Evolutionary conservation across 2,329 filamentous ascomycete genomes (phyloP), one percentile per base, ranked within the genome.

Genomic region (Fusarium mangiferae): DNA sequence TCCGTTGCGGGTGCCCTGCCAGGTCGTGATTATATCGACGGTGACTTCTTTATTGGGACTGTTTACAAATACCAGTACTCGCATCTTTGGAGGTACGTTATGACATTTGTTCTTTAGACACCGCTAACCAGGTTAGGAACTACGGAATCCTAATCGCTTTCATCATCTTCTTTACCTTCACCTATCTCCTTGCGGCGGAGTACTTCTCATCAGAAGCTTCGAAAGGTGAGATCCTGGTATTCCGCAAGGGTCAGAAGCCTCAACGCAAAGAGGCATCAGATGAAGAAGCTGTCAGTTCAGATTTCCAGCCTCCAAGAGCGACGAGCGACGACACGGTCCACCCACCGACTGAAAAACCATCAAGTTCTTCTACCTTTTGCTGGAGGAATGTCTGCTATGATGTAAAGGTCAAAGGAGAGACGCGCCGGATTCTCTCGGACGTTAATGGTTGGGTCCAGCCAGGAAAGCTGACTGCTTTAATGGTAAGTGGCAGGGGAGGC

Each of bases 401-500:
- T 69, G 92, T 94, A 76, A 88, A 90, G 74, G 91, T 93, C 78
- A 79, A 80, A 41, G 92, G 92, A 77, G 87, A 92, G 70, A 80
- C 84, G 3, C 87, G 91, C 17, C 87, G 90, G 22, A 90, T 94
- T 74, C 83, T 94, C 28, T 88, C 93, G 64, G 84, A 92, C 60
- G 90, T 93, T 13, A 89, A 92, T 77, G 91, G 92, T 7, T 93
- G 90, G 90, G 90, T 93, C 57, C 91, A 93, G 79, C 91, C 91
- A 17, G 92, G 92, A 54, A 93, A 90, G 38, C 82, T 92, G 39
- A 93, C 91, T 28, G 91, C 91, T 30, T 84, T 93, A 0, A 93
- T 93, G 91, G 90, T 82, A 81, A 87, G 64, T 17, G 8, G 2
- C 8, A 28, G 7, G 5, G 12, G 22, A 24, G 41, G 3, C 22